These are phyloP conservation scores for Vitis hybrid DNA, from an alignment of 177 flowering plant genomes.

Conservation along the genomic window DNA sequence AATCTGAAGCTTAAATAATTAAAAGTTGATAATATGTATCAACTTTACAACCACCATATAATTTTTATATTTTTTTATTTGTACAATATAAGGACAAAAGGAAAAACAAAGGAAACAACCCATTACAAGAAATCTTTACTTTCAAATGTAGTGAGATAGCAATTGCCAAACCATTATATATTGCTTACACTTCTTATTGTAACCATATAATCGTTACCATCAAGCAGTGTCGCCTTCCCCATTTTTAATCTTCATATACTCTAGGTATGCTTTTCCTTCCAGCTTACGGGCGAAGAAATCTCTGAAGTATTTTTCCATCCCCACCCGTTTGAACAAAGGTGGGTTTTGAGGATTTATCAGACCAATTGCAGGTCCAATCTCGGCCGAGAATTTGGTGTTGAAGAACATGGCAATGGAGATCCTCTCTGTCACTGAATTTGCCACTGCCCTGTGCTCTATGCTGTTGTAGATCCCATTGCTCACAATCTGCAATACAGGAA, in stretches of 20 bases:
- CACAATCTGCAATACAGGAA: slow-evolving; percentile 18
- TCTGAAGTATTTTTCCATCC: slow-evolving; percentile 25
- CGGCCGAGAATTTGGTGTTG: slow-evolving; percentile 5
- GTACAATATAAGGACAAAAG: too few species aligned
- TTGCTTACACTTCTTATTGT: too few species aligned
- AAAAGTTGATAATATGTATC: too few species aligned
- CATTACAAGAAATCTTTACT: too few species aligned
- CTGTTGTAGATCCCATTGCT: slow-evolving; percentile 20
- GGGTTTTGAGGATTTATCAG: slow-evolving; percentile 30
- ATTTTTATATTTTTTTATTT: too few species aligned
- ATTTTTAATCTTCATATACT: slow-evolving; percentile 23
- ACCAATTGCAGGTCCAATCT: slow-evolving; percentile 28
- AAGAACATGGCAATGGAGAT: slow-evolving; percentile 26
- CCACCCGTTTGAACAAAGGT: slow-evolving; percentile 23
- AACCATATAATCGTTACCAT: too few species aligned
- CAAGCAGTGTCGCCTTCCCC: not conserved
- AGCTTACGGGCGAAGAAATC: slow-evolving; percentile 27
- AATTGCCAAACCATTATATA: too few species aligned
- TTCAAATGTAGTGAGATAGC: too few species aligned
- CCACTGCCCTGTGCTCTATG: slow-evolving; percentile 33
- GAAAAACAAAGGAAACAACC: too few species aligned
- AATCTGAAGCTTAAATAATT: too few species aligned
- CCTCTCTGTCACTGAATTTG: slow-evolving; percentile 27
- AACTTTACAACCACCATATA: too few species aligned
- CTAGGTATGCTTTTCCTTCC: slow-evolving; percentile 29